Evolutionary conservation across 2,329 filamentous ascomycete genomes (phyloP).

Genomic region (Stromatinia cepivora): DNA sequence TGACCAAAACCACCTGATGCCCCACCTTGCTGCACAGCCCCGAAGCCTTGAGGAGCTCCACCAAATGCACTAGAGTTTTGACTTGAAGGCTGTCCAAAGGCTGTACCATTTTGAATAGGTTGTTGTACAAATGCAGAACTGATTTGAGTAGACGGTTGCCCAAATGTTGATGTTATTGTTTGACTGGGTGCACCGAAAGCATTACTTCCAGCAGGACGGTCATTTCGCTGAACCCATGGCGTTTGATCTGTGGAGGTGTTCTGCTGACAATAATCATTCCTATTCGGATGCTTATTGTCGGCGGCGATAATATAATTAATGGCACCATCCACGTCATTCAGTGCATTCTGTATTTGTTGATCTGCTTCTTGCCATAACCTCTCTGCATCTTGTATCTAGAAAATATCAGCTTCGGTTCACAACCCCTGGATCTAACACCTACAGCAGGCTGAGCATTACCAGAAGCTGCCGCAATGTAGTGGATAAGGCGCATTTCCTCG

Average conservation of each 20-base stretch:
- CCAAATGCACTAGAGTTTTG: slow-evolving; percentile 39
- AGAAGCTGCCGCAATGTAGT: slow-evolving; percentile 63
- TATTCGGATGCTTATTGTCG: slow-evolving; percentile 72
- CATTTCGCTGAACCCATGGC: slow-evolving; percentile 32
- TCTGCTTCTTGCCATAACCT: slow-evolving; percentile 63
- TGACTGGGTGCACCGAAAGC: slow-evolving; percentile 27
- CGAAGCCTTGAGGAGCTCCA: slow-evolving; percentile 22
- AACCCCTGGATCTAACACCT: slow-evolving; percentile 24
- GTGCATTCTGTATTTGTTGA: slow-evolving; percentile 69
- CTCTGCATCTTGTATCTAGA: slow-evolving; percentile 60
- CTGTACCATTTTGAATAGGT: slow-evolving; percentile 32
- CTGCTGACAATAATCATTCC: slow-evolving; percentile 61
- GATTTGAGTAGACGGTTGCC: slow-evolving; percentile 36
- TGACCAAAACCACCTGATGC: slow-evolving; percentile 43
- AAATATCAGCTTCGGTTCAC: slow-evolving; percentile 20
- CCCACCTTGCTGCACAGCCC: slow-evolving; percentile 30
- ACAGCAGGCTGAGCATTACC: slow-evolving; percentile 58
- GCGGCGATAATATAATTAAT: slow-evolving; percentile 66
- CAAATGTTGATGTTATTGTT: slow-evolving; percentile 39
- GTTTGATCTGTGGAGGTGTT: slow-evolving; percentile 25
- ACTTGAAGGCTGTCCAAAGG: slow-evolving; percentile 44
- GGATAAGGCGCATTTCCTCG: slow-evolving; percentile 81
- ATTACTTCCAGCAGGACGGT: slow-evolving; percentile 40
- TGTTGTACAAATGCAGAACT: slow-evolving; percentile 23
- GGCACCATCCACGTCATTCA: slow-evolving; percentile 70